Evolutionary conservation across 2,329 filamentous ascomycete species (phyloP).

Genomic region (Alternaria incomplexa): DNA sequence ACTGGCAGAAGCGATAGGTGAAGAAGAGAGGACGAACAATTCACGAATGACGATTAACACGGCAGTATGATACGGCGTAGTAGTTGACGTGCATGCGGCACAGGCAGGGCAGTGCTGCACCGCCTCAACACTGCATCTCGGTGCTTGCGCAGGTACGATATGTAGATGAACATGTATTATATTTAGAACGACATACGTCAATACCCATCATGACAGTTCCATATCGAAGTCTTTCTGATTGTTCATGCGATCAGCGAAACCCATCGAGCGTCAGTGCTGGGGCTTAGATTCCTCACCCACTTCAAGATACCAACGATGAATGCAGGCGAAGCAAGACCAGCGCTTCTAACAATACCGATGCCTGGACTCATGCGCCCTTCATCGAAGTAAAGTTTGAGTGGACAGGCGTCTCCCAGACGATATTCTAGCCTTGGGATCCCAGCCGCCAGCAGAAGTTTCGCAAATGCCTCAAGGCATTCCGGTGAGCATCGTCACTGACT

Average conservation of each 20-base stretch:
- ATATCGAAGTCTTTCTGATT: neutral
- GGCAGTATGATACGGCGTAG: neutral
- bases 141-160: neutral
- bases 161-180: neutral
- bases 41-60: constrained; percentile 5
- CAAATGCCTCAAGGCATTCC: neutral
- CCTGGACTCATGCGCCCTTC: neutral
- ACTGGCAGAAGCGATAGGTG: neutral
- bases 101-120: neutral
- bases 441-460: neutral
- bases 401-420: neutral
- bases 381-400: neutral
- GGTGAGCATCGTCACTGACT: neutral
- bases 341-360: neutral
- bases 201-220: neutral
- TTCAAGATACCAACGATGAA: neutral
- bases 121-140: neutral
- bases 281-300: neutral
- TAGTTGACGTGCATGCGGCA: constrained; percentile 2
- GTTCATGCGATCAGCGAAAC: neutral
- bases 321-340: neutral
- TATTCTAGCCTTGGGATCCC: neutral
- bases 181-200: neutral
- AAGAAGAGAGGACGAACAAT: neutral
- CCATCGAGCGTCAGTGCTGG: neutral